Evolutionary conservation across 345 rosid genomes (phyloP).

Genomic region (Bruguiera sexangula): DNA sequence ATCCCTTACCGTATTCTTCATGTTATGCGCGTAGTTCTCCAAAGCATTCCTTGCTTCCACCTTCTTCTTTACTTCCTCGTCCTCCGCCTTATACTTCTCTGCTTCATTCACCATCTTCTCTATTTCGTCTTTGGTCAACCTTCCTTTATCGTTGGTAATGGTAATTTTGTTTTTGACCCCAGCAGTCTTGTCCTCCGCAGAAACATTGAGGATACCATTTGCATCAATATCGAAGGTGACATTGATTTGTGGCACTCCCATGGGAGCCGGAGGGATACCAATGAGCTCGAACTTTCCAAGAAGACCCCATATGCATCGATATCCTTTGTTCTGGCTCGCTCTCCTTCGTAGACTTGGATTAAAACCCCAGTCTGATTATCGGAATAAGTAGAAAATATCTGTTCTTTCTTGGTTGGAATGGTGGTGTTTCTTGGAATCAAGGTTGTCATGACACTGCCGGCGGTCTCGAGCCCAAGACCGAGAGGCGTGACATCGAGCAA

Average conservation of each 20-base stretch:
- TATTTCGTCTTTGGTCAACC: slow-evolving; percentile 11
- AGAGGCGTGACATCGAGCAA: slow-evolving; percentile 11
- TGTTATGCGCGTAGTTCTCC: slow-evolving; percentile 13
- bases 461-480: slow-evolving; percentile 10
- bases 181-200: slow-evolving; percentile 14
- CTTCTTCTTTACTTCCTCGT: slow-evolving; percentile 10
- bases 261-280: slow-evolving; percentile 3
- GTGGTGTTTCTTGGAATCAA: slow-evolving; percentile 15
- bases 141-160: slow-evolving; percentile 12
- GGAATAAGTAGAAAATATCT: slow-evolving; percentile 7
- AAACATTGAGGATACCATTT: slow-evolving; percentile 6
- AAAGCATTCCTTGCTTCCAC: slow-evolving; percentile 10
- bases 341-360: slow-evolving; percentile 14
- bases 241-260: slow-evolving; percentile 11
- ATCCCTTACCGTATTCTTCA: slow-evolving; percentile 10
- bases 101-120: slow-evolving; percentile 14
- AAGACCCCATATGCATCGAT: neutral
- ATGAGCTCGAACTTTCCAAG: slow-evolving; percentile 2
- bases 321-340: slow-evolving; percentile 7
- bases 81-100: slow-evolving; percentile 12
- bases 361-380: slow-evolving; percentile 11
- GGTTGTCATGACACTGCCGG: slow-evolving; percentile 7
- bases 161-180: slow-evolving; percentile 19
- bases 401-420: slow-evolving; percentile 11
- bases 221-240: slow-evolving; percentile 12